These are phyloP conservation scores for Citrullus amarus DNA, from an alignment of 306 rosid genomes.

Conservation along the genomic window DNA sequence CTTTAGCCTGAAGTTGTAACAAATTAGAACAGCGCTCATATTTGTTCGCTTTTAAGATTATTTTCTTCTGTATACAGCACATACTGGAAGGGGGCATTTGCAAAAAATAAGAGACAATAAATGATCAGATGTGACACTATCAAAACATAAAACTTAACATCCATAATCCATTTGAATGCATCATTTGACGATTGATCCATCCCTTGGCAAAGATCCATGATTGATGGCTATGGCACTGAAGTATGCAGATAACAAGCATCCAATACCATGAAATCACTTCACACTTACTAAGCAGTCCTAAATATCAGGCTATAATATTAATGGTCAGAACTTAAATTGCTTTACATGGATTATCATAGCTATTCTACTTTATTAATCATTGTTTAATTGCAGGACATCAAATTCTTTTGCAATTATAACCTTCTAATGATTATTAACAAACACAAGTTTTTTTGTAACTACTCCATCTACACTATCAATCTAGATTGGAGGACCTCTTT, in stretches of 20 bases:
- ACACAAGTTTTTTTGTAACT: not conserved
- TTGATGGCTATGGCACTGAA: not conserved
- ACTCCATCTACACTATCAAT: not conserved
- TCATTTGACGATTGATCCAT: not conserved
- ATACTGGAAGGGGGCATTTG: not conserved
- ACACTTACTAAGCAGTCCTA: not conserved
- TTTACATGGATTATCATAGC: not conserved
- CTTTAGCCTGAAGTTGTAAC: not conserved
- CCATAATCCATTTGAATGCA: not conserved
- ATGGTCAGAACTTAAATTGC: not conserved
- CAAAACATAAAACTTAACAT: not conserved
- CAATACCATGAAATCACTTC: slow-evolving; percentile 1
- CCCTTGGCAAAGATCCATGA: not conserved
- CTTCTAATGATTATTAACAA: no score
- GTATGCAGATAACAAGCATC: slow-evolving; percentile 1
- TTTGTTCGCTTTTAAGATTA: not conserved
- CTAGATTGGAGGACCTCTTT: not conserved
- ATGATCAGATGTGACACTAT: not conserved
- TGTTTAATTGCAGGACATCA: not conserved
- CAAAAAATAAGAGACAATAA: not conserved
- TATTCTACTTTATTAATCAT: not conserved
- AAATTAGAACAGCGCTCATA: not conserved
- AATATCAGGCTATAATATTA: not conserved
- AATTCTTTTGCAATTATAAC: no score
- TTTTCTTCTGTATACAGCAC: not conserved